Base-by-base conservation (phyloP, 257 asterid species). In the Lycium ferocissimum region DNA sequence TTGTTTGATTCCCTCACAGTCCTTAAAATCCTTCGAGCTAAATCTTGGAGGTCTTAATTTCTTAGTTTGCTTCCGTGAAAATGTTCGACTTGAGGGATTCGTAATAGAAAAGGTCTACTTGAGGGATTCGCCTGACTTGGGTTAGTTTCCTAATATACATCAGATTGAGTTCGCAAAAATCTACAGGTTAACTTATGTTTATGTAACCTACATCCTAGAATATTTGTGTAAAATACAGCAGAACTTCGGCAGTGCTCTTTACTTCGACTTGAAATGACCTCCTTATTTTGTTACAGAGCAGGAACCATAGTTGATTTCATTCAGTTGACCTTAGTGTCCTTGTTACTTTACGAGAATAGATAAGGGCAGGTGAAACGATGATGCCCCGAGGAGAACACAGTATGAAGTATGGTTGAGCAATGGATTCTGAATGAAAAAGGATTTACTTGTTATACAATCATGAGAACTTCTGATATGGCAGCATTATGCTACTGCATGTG, bases 401-500 rank as follows among this genome's bases (percentile, higher is more conserved):
- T 72, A 2, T 72, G 58, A 72, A 2, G 17, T 45, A 72, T 72
- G 58, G 80, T 72, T 72, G 80, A 72, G 58, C 80, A 43, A 10
- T n/a, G 10, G 58, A 72, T 72, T 45, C 80, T 72, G 80, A 45
- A 45, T 72, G 58, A 45, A 45, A 72, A 72, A 72, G 80, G 79
- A 72, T 72, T n/a, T 43, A n/a, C 38, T 22, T 35, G 0, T n/a
- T 72, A 45, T 18, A 17, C 79, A 70, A 70, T 70, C 57, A n/a
- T 72, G 58, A 43, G 58, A 72, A 10, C n/a, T 43, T 72, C 58
- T 72, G 57, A 72, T 72, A 72, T 45, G 37, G 58, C 57, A 72
- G 80, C 58, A 72, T 72, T 45, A 58, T 72, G 80, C 38, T 72
- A 72, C 17, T 45, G 38, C 80, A 18, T 71, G 57, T 71, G 11